Evolutionary conservation across 192 early-diverging fungal species (phyloP).

Genomic region (Gaertneriomyces sp.): DNA sequence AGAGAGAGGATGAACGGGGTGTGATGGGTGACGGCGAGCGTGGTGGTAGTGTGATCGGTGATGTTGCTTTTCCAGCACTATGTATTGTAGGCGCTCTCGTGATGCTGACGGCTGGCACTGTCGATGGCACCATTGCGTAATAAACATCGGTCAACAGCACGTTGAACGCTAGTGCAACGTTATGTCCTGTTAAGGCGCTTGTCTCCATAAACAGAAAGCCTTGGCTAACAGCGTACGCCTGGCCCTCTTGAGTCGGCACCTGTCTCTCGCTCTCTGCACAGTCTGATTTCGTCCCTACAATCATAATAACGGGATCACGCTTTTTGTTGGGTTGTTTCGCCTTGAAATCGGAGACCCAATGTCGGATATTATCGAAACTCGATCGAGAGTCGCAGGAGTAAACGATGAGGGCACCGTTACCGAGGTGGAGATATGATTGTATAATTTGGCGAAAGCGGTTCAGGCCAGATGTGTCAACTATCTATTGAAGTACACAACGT

Average conservation of each 20-base stretch:
- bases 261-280: conserved; percentile 9
- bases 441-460: conserved; percentile 46
- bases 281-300: conserved; percentile 91
- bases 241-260: conserved; percentile 28
- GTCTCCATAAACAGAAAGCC: conserved; percentile 40
- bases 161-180: conserved; percentile 37
- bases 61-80: not conserved
- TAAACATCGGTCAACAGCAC: conserved; percentile 35
- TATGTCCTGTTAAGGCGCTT: conserved; percentile 22
- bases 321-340: conserved; percentile 70
- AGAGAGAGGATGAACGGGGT: not conserved
- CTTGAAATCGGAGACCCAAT: conserved; percentile 93
- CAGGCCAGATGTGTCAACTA: conserved; percentile 79
- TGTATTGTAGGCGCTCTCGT: not conserved
- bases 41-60: not conserved
- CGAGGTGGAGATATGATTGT: conserved; percentile 34
- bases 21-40: not conserved
- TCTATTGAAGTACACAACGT: not conserved
- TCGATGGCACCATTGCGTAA: conserved; percentile 12
- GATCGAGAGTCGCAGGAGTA: conserved; percentile 93
- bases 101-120: not conserved
- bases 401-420: conserved; percentile 92
- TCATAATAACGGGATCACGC: conserved; percentile 73
- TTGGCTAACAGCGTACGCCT: conserved; percentile 34
- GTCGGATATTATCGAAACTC: conserved; percentile 89